These are phyloP conservation scores for Aspergillus floridensis DNA, from an alignment of 2,329 filamentous ascomycete genomes.

Conservation along the genomic window DNA sequence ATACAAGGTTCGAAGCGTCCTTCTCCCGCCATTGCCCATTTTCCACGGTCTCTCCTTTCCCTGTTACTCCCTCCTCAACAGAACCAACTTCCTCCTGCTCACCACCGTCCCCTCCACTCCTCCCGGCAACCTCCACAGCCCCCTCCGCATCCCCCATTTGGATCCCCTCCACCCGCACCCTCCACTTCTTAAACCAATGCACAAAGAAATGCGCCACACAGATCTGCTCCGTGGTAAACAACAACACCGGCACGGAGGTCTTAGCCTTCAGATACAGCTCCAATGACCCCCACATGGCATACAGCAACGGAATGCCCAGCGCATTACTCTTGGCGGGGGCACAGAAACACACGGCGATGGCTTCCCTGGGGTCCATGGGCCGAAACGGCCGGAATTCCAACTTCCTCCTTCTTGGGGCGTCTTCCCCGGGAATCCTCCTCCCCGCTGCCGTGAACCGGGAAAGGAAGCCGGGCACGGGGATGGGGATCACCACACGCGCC, in stretches of 20 bases:
- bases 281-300: slow-evolving; percentile 58
- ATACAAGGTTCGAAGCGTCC: neutral
- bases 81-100: neutral
- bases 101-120: slow-evolving; percentile 5
- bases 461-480: neutral
- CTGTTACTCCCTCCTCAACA: no score
- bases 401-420: neutral
- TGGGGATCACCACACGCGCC: neutral
- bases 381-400: slow-evolving; percentile 23
- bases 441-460: no score
- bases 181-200: slow-evolving; percentile 35
- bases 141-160: slow-evolving; percentile 10
- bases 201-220: slow-evolving; percentile 42
- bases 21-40: no score
- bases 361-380: slow-evolving; percentile 56
- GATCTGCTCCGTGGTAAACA: slow-evolving; percentile 42
- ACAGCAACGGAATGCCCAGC: slow-evolving; percentile 65
- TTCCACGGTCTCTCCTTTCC: neutral
- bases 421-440: no score
- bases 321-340: slow-evolving; percentile 71
- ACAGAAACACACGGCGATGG: slow-evolving; percentile 70
- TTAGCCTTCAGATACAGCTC: slow-evolving; percentile 37
- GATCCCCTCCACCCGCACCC: slow-evolving; percentile 18
- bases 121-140: neutral
- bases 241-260: slow-evolving; percentile 38